phyloP scores from a whole-genome alignment of 257 asterid genomes.

The Handroanthus guayacan region DNA sequence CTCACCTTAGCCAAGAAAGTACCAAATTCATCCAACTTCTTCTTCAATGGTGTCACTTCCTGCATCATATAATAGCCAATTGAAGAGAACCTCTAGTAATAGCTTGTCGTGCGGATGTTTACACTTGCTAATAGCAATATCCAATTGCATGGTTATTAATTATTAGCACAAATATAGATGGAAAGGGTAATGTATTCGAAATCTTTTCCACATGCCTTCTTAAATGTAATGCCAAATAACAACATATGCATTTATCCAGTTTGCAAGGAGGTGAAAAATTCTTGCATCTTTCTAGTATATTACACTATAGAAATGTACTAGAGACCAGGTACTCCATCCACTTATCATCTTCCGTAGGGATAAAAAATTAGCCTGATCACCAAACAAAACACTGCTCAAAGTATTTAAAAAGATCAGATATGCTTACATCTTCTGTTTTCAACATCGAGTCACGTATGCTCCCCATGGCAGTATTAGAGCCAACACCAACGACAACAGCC shows the following conservation, averaged over 20 bases:
- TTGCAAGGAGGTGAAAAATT: constrained; percentile 15
- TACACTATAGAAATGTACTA: constrained; percentile 12
- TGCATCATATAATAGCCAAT: constrained; percentile 51
- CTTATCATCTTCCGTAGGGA: constrained; percentile 12
- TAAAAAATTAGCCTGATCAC: constrained; percentile 20
- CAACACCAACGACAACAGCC: constrained; percentile 91
- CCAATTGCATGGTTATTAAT: constrained; percentile 22
- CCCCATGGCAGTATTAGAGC: constrained; percentile 99
- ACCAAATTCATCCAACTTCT: constrained; percentile 97
- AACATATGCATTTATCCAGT: constrained; percentile 6
- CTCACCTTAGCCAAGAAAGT: constrained; percentile 94
- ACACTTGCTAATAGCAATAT: constrained; percentile 27
- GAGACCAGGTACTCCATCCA: constrained; percentile 24
- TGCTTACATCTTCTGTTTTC: constrained; percentile 90
- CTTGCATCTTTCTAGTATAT: background rate
- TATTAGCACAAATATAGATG: background rate
- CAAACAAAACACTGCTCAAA: constrained; percentile 36
- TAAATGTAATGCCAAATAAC: background rate
- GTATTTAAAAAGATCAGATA: constrained; percentile 26
- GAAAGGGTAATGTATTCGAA: constrained; percentile 19
- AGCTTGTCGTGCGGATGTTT: constrained; percentile 27
- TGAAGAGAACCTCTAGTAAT: constrained; percentile 21
- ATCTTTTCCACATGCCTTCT: constrained; percentile 18
- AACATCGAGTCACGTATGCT: constrained; percentile 97
- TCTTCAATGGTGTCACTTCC: constrained; percentile 97